Evolutionary conservation across 2,329 filamentous ascomycete species (phyloP).

Genomic region (Microdochium bolleyi): DNA sequence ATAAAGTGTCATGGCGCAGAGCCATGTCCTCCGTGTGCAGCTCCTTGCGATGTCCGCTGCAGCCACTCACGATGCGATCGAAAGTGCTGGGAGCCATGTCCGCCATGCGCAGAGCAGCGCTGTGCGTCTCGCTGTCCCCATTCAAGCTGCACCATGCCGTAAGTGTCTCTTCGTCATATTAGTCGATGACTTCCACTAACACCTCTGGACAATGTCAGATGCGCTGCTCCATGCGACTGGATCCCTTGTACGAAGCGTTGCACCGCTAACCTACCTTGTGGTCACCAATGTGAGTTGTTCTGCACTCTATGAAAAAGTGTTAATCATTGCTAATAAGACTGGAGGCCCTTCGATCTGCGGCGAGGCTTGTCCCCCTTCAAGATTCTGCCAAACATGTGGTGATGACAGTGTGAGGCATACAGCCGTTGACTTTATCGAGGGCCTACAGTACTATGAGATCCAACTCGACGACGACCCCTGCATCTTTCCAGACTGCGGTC

Average conservation of each 20-base stretch:
- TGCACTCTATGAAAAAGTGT: neutral
- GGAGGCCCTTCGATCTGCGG: slow-evolving; percentile 52
- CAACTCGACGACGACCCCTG: slow-evolving; percentile 52
- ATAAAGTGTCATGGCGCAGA: slow-evolving; percentile 40
- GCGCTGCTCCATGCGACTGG: slow-evolving; percentile 59
- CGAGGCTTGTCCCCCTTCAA: slow-evolving; percentile 44
- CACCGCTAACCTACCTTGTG: slow-evolving; percentile 40
- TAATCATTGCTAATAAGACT: neutral
- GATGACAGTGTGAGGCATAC: slow-evolving; percentile 30
- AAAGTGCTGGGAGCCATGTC: slow-evolving; percentile 50
- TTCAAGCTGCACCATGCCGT: slow-evolving; percentile 28
- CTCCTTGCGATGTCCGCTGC: slow-evolving; percentile 47
- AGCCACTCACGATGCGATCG: slow-evolving; percentile 47
- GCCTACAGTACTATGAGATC: slow-evolving; percentile 45
- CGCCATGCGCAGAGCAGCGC: slow-evolving; percentile 45
- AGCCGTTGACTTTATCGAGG: slow-evolving; percentile 48
- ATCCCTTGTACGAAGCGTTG: slow-evolving; percentile 59
- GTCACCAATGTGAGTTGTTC: slow-evolving; percentile 43
- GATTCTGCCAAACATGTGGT: slow-evolving; percentile 51
- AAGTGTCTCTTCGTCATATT: slow-evolving; percentile 3
- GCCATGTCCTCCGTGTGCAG: slow-evolving; percentile 37
- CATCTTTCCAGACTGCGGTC: slow-evolving; percentile 55
- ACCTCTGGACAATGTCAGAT: slow-evolving; percentile 19
- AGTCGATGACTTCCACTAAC: too few species aligned
- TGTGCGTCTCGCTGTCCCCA: slow-evolving; percentile 52